Conservation (phyloP, 805 yeast species). For the Teunomyces tritomae region DNA sequence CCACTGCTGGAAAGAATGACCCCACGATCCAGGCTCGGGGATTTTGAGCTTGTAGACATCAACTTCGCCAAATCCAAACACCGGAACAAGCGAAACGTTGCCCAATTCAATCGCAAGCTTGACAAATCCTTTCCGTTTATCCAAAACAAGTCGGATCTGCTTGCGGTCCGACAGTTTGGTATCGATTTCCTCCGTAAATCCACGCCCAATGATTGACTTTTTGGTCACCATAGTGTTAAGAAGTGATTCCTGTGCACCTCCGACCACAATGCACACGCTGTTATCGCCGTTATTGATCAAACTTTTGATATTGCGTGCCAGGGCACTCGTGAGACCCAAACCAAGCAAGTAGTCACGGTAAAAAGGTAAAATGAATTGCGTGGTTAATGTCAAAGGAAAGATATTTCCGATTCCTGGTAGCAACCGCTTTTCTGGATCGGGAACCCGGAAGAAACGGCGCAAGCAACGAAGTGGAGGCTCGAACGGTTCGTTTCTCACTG, state of each 20-base stretch:
- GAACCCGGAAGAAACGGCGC: conserved; percentile 51
- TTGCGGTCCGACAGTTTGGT: conserved; percentile 13
- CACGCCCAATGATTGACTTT: conserved; percentile 33
- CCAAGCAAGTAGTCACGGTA: conserved; percentile 82
- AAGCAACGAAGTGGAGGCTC: conserved; percentile 33
- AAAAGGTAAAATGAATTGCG: conserved; percentile 81
- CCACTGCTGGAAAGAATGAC: conserved; percentile 65
- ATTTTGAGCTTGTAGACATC: conserved; percentile 47
- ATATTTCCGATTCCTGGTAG: conserved; percentile 83
- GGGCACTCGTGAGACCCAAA: conserved; percentile 82
- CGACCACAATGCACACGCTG: conserved; percentile 86
- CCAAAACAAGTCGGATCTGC: conserved; percentile 65
- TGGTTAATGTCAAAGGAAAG: conserved; percentile 74
- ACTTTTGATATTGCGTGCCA: conserved; percentile 65
- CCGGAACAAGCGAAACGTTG: conserved; percentile 79
- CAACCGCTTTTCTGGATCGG: conserved; percentile 59
- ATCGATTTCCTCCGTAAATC: conserved; percentile 19
- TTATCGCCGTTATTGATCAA: conserved; percentile 60
- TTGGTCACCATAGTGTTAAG: conserved; percentile 42
- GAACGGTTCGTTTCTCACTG: conserved; percentile 42
- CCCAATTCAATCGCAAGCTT: conserved; percentile 80
- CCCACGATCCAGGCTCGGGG: conserved; percentile 39
- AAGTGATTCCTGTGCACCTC: conserved; percentile 92
- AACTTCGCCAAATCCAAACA: conserved; percentile 88
- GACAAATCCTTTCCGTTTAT: conserved; percentile 83